These are phyloP conservation scores for Tolypocladium pustulatum DNA, from an alignment of 2,329 filamentous ascomycete species.

Conservation along the genomic window DNA sequence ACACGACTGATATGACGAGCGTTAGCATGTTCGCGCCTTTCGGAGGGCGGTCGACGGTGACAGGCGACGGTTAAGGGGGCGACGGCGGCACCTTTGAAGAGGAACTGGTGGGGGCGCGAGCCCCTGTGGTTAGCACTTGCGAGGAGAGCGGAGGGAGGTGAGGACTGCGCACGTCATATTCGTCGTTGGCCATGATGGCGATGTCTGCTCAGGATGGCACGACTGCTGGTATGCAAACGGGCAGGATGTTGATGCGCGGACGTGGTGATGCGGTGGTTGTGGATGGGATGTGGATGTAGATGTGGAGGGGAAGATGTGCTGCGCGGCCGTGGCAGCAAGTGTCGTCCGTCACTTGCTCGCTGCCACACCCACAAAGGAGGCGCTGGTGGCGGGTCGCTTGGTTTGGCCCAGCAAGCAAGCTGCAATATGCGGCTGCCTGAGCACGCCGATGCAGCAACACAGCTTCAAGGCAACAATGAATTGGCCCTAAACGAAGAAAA, in stretches of 20 bases:
- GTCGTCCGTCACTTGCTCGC: neutral
- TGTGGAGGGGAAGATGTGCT: constrained; percentile 9
- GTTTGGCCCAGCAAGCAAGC: neutral
- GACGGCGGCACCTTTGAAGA: constrained; percentile 79
- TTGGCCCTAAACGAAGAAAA: neutral
- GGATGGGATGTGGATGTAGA: constrained; percentile 5
- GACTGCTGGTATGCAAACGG: constrained; percentile 1
- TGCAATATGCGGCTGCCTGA: neutral
- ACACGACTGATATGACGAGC: constrained; percentile 56
- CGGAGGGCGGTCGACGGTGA: constrained; percentile 5
- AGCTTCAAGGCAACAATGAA: neutral
- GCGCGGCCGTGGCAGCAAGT: constrained; percentile 6
- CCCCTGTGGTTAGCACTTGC: constrained; percentile 20
- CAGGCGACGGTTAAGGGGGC: constrained; percentile 14
- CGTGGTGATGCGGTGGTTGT: constrained; percentile 2
- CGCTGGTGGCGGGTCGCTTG: neutral
- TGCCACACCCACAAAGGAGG: neutral
- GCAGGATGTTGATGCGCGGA: neutral
- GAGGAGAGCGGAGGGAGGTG: constrained; percentile 10
- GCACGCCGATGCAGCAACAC: neutral
- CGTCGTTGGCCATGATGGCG: constrained; percentile 92
- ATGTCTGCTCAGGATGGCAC: constrained; percentile 4
- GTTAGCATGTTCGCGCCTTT: constrained; percentile 18
- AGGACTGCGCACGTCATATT: constrained; percentile 80
- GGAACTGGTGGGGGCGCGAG: constrained; percentile 54